These are phyloP conservation scores for Schwanniomyces polymorphus DNA, from an alignment of 805 yeast species.

Conservation along the genomic window DNA sequence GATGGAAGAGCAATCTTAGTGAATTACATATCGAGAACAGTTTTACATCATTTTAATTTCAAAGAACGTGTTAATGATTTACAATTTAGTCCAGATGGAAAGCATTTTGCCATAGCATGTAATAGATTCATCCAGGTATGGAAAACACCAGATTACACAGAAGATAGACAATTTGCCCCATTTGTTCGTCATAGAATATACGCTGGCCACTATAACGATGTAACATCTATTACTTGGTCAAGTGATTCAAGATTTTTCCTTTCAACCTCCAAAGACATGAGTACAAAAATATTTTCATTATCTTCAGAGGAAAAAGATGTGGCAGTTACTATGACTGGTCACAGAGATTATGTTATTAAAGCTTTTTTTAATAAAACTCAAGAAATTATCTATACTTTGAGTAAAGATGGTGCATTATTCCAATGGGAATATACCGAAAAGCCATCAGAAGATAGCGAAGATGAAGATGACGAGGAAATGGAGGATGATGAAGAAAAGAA, in stretches of 20 bases:
- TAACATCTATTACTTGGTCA: conserved; percentile 83
- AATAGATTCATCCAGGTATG: conserved; percentile 87
- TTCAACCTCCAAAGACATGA: conserved; percentile 86
- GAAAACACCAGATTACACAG: conserved; percentile 80
- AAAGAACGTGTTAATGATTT: conserved; percentile 73
- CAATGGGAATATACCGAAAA: conserved; percentile 82
- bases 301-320: conserved; percentile 65
- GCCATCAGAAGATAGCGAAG: conserved; percentile 48
- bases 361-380: conserved; percentile 89
- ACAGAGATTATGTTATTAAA: conserved; percentile 80
- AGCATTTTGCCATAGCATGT: conserved; percentile 79
- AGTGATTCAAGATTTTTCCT: conserved; percentile 84
- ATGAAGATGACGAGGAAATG: conserved; percentile 37
- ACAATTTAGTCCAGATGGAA: conserved; percentile 87
- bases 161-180: conserved; percentile 94
- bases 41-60: conserved; percentile 91
- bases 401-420: conserved; percentile 93
- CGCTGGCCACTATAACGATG: conserved; percentile 89
- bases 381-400: conserved; percentile 85
- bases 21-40: conserved; percentile 79
- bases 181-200: conserved; percentile 87
- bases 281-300: conserved; percentile 81
- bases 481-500: conserved; percentile 26
- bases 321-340: conserved; percentile 87
- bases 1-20: conserved; percentile 94